Base-by-base conservation (phyloP, 257 asterid species). In the Solanum microdontum region DNA sequence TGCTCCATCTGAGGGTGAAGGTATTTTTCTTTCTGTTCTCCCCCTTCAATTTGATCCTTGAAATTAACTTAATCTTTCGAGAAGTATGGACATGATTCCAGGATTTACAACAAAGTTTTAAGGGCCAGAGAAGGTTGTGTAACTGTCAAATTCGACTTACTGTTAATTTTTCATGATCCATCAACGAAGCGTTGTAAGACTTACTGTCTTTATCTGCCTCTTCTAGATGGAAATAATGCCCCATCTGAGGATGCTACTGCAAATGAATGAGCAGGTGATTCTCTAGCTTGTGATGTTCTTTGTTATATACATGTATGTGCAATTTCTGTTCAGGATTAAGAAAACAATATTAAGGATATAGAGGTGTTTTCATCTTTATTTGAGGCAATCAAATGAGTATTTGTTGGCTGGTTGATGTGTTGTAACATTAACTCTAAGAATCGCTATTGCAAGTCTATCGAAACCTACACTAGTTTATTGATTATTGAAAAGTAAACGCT, bases 1-100 rank as follows among this genome's bases (percentile, higher is more conserved):
- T 92, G 99, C 98, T 55, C 99, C 99, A 86, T 89, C 96, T 37
- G 97, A 89, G 66, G 95, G 96, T 82, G 98, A 96, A 93, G 98
- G 98, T 96, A 91, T 51, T 51, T 51, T 51, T 51, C 62, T 51
- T 51, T 51, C 62, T 51, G 23, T 55, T 17, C 62, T 55, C 24
- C 68, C 68, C 12, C 28, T 14, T 32, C 79, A 32, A 32, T 70
- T 14, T 70, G 76, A 0, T 32, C 77, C 12, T 70, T 70, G 24
- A 14, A 30, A 8, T 15, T 37, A 7, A 30, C 66, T 58, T 58
- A 70, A 32, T 7, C 40, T 30, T 32, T 72, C 79, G 2, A 32
- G 68, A 72, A 4, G 26, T 73, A 19, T 73, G 48, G 80, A 33
- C 28, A 34, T 1, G 2, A 34, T 73, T 21, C 0, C 4, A 34